These are phyloP conservation scores for Pholiota molesta DNA, from an alignment of 768 basidiomycete genomes.

Conservation along the genomic window DNA sequence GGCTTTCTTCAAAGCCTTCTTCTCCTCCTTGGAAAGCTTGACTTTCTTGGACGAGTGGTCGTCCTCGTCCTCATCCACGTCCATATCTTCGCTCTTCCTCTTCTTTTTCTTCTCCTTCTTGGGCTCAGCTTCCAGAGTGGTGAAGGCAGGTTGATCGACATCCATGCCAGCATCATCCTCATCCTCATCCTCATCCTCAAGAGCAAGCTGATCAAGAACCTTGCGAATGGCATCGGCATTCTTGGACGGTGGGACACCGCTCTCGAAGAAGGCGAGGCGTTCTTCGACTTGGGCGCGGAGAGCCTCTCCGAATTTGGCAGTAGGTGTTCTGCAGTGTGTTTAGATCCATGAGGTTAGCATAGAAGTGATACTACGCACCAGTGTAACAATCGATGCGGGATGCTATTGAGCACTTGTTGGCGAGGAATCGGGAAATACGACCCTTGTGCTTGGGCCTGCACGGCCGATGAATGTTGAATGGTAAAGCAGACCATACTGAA, in stretches of 20 bases:
- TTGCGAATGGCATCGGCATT: constrained; percentile 92
- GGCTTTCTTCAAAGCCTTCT: constrained; percentile 82
- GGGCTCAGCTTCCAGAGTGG: constrained; percentile 58
- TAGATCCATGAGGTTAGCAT: neutral
- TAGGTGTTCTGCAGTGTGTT: constrained; percentile 61
- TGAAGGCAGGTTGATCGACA: constrained; percentile 54
- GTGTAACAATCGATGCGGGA: constrained; percentile 95
- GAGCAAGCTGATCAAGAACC: constrained; percentile 76
- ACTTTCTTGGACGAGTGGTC: constrained; percentile 64
- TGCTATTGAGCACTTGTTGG: constrained; percentile 98
- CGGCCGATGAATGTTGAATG: constrained; percentile 97
- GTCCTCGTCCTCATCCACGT: constrained; percentile 52
- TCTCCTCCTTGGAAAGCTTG: constrained; percentile 83
- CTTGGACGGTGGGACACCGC: constrained; percentile 85
- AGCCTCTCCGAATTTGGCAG: constrained; percentile 93
- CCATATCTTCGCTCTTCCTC: constrained; percentile 68
- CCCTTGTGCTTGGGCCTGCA: constrained; percentile 96
- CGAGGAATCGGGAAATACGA: constrained; percentile 97
- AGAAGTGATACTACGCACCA: constrained; percentile 46
- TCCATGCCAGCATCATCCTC: constrained; percentile 56
- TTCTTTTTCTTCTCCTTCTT: constrained; percentile 70
- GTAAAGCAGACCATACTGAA: constrained; percentile 94
- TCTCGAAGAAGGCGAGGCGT: constrained; percentile 92
- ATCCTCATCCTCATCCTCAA: constrained; percentile 69
- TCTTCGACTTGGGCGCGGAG: constrained; percentile 95